These are phyloP conservation scores for Sporothrix curviconia DNA, from an alignment of 2,329 filamentous ascomycete species.

Conservation along the genomic window DNA sequence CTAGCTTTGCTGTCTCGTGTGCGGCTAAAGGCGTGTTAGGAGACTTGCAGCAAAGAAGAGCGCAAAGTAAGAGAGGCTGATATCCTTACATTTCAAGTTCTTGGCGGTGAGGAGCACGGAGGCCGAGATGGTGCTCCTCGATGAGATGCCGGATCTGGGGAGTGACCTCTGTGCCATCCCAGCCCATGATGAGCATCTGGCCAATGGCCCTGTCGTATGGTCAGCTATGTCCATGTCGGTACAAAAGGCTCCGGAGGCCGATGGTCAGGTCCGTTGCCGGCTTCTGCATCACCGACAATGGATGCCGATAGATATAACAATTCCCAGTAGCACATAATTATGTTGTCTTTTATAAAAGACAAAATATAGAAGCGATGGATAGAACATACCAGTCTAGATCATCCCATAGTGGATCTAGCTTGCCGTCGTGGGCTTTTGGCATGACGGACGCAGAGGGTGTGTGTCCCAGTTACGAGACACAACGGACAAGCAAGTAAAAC, in stretches of 20 bases:
- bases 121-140: slow-evolving; percentile 76
- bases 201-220: slow-evolving; percentile 58
- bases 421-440: slow-evolving; percentile 37
- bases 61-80: neutral
- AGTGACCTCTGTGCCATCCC: slow-evolving; percentile 77
- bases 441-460: slow-evolving; percentile 5
- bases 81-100: slow-evolving; percentile 66
- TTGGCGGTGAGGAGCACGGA: slow-evolving; percentile 80
- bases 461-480: neutral
- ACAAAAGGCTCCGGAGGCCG: too few species aligned
- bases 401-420: slow-evolving; percentile 62
- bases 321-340: neutral
- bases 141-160: slow-evolving; percentile 77
- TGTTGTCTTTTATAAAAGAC: too few species aligned
- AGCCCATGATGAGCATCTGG: slow-evolving; percentile 76
- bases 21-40: slow-evolving; percentile 55
- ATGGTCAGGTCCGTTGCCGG: too few species aligned
- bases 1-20: slow-evolving; percentile 78
- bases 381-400: slow-evolving; percentile 64
- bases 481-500: neutral
- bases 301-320: too few species aligned
- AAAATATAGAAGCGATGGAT: neutral
- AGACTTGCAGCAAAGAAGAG: slow-evolving; percentile 14
- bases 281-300: too few species aligned
- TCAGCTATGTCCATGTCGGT: neutral